Evolutionary conservation across 345 rosid genomes (phyloP), one percentile per base, ranked within the genome.

Genomic region (Dimocarpus longan): DNA sequence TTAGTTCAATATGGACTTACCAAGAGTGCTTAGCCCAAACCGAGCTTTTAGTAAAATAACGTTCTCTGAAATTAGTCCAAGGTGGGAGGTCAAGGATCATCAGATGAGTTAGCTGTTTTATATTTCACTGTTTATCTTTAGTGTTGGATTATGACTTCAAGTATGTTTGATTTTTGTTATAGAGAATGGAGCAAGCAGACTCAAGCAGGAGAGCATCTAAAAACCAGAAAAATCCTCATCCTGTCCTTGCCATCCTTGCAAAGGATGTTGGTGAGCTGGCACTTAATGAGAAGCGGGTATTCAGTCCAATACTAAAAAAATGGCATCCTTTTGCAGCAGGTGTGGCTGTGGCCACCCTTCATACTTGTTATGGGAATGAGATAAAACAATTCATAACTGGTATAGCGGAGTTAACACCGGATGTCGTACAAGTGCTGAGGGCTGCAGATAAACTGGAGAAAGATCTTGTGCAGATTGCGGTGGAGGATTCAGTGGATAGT

Each of bases 271-370:
- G 93, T 37, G 99, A 94, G 83, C 84, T 96, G 81, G 98, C 98
- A 13, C 59, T 87, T 81, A 90, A 87, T 5, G 98, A 96, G 88
- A 93, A 86, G 84, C 82, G 83, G 79, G 90, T 93, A 52, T 96
- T 90, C 71, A 94, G 99, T 87, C 95, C 98, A 22, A 88, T 96
- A 87, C 85, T 92, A 84, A 94, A 96, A 92, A 90, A 87, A 81
- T 94, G 99, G 99, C 99, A 96, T 84, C 98, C 99, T 66, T 89
- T 96, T 77, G 91, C 99, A 18, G 99, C 99, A 26, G 98, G 99
- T 63, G 94, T 96, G 62, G 98, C 99, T 66, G 97, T 94, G 79
- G 99, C 99, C 78, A 96, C 98, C 19, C 97, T 96, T 71, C 99
- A 96, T 86, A 90, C 87, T 79, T 96, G 99, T 79, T 96, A 91